These are phyloP conservation scores for Solanum pinnatisectum DNA, from an alignment of 257 asterid species.

Conservation along the genomic window DNA sequence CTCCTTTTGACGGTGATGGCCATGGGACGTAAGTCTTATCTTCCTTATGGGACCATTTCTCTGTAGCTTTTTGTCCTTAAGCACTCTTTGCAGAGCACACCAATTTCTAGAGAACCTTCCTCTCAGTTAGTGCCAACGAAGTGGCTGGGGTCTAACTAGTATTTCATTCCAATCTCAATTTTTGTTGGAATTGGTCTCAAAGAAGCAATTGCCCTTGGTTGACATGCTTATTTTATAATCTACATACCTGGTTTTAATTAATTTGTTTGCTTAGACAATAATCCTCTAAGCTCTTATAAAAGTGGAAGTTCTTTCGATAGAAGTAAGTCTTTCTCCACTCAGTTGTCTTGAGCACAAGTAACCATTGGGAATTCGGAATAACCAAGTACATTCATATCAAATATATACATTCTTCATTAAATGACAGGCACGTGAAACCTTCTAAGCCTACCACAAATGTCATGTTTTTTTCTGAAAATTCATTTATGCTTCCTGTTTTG, in stretches of 20 bases:
- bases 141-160: neutral
- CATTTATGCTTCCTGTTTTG: neutral
- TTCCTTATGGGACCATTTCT: neutral
- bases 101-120: neutral
- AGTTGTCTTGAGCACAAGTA: neutral
- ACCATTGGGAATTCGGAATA: neutral
- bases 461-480: neutral
- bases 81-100: neutral
- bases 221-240: neutral
- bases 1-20: conserved; percentile 94
- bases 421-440: neutral
- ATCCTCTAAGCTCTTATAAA: neutral
- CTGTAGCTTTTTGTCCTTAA: neutral
- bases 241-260: neutral
- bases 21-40: conserved; percentile 86
- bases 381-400: neutral
- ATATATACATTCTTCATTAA: neutral
- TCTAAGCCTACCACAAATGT: neutral
- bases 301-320: neutral
- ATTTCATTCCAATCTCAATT: neutral
- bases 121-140: neutral
- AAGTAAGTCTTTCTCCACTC: neutral
- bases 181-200: neutral
- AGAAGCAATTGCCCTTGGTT: neutral
- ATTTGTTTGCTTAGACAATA: neutral